These are phyloP conservation scores for Aspergillus hiratsukae DNA, from an alignment of 2,329 filamentous ascomycete species.

Conservation along the genomic window DNA sequence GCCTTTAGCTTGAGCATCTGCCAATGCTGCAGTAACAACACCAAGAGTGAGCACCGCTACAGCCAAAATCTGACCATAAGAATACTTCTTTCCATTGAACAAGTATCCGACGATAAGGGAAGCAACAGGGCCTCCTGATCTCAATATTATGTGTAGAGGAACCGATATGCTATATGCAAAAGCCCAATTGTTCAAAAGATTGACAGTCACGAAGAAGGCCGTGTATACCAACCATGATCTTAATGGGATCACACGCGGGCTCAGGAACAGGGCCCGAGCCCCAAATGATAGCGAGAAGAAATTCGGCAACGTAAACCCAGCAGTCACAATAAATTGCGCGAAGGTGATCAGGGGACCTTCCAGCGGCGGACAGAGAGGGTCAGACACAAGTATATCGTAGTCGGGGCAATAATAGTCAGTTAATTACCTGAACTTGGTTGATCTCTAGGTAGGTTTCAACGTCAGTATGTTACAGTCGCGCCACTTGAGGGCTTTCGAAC, in stretches of 20 bases:
- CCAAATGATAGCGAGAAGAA: constrained; percentile 61
- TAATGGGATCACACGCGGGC: constrained; percentile 74
- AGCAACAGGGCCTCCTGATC: constrained; percentile 91
- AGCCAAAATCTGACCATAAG: constrained; percentile 71
- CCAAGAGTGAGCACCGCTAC: constrained; percentile 80
- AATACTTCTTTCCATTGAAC: constrained; percentile 75
- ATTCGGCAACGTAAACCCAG: constrained; percentile 69
- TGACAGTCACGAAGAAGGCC: constrained; percentile 84
- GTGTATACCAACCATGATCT: constrained; percentile 85
- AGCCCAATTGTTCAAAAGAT: constrained; percentile 94
- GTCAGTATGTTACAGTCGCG: constrained; percentile 9
- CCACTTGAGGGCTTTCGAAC: constrained; percentile 27
- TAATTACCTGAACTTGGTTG: constrained; percentile 74
- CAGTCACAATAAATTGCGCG: constrained; percentile 81
- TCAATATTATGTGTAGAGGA: constrained; percentile 91
- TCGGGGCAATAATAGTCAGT: neutral
- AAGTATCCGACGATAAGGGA: constrained; percentile 88
- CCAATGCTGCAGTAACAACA: constrained; percentile 82
- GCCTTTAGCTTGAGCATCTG: constrained; percentile 78
- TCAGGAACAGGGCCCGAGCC: constrained; percentile 67
- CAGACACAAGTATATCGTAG: neutral
- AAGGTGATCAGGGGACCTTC: constrained; percentile 80
- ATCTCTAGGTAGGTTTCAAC: constrained; percentile 51
- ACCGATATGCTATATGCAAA: constrained; percentile 97
- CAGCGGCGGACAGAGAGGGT: neutral